Evolutionary conservation across 192 early-diverging fungal genomes (phyloP), one percentile per base, ranked within the genome.

Genomic region (Polychytrium aggregatum): DNA sequence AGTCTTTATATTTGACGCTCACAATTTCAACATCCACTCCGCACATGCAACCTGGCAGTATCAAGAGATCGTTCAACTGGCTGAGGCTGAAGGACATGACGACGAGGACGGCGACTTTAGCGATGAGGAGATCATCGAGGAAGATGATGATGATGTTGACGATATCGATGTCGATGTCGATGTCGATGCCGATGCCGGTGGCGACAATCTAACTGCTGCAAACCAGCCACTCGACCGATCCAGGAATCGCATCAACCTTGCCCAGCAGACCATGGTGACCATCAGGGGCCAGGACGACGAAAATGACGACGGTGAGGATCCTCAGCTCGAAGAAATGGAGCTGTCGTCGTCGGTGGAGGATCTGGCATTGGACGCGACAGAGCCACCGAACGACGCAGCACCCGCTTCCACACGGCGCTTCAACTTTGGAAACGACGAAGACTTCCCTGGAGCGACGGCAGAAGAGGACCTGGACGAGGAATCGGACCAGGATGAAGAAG

Each of bases 71-170:
- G 63, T 46, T 18, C 44, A 36, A 2, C 24, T 45, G 13, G 45
- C 36, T 14, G 46, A 37, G 10, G 50, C 49, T 25, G 48, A 53
- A 16, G 36, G 60, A 1, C 30, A 31, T 22, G 55, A 52, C 7
- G 43, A 46, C 11, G 46, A 58, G 0, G 38, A 55, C 9, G 41
- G 48, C 24, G 63, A 58, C 16, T 38, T 24, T 0, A 30, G 40
- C 2, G 18, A 44, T 7, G 46, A 42, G 7, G 41, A 37, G 17
- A 59, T 50, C 2, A 41, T 63, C 3, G 53, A 59, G 17, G 64
- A 56, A 18, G 39, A 56, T 5, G 55, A 59, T 24, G 56, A 58
- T 4, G 41, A 66, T 20, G 71, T 70, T 35, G 55, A 59, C 9
- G 67, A 46, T n/a, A 47, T 7, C 17, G 53, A 20, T 28, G 40